Evolutionary conservation across 176 grass and related monocot genomes (phyloP), one percentile per base, ranked within the genome.

Genomic region (Cenchrus purpureus): DNA sequence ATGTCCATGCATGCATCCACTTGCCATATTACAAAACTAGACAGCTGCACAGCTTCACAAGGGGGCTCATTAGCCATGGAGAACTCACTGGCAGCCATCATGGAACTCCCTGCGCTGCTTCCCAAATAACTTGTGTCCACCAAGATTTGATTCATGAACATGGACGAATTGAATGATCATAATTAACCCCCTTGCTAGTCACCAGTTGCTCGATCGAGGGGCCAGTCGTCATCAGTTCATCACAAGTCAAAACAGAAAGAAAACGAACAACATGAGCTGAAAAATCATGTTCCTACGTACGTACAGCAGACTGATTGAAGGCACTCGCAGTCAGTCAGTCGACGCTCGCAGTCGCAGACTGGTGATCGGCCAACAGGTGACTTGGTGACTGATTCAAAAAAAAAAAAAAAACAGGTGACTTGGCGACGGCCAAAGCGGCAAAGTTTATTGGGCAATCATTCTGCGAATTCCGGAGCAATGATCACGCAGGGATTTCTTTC

Each of bases 381-480:
- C 25, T 25, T 25, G 25, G 25, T 25, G 25, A 25, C 25, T 25
- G 25, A 25, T 25, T 25, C 25, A 25, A 25, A 25, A 25, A 25
- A 25, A 25, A 25, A 25, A 25, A 25, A 25, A 25, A 25, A 63
- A 66, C 63, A 40, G 46, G 17, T 32, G 78, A 72, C 54, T 15
- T 79, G 56, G 65, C 5, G 25, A 62, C 37, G 3, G 37, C 74
- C 65, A 58, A 43, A 40, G 37, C 4, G 37, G 37, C 37, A 40
- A 42, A 42, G 67, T 45, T 50, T 67, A 74, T 87, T 19, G 29
- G 1, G 57, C 61, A 32, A 87, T 84, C 80, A 90, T 90, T 84
- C 74, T 16, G 12, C 28, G 53, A 87, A 84, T 84, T 69, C 75
- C 12, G 8, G 48, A 68, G 80, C 89, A 90, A 84, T 91, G 56